phyloP scores from a whole-genome alignment of 2,329 filamentous ascomycete species.

The Periconia macrospinosa region DNA sequence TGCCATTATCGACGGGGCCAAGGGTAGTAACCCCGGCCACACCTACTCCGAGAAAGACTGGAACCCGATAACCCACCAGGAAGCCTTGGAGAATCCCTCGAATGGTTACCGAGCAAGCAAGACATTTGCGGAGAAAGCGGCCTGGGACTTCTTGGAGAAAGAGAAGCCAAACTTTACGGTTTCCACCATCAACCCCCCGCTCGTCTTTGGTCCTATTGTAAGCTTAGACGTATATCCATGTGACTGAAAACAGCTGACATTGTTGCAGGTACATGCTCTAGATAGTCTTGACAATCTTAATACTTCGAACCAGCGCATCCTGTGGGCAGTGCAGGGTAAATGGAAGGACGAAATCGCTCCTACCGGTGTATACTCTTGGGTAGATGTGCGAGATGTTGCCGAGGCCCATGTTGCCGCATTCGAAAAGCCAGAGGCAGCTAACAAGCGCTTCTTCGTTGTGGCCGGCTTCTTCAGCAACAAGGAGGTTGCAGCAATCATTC shows the following conservation, averaged over 20 bases:
- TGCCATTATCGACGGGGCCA: slow-evolving; percentile 61
- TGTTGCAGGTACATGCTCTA: slow-evolving; percentile 55
- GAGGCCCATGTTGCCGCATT: slow-evolving; percentile 64
- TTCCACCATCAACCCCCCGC: slow-evolving; percentile 53
- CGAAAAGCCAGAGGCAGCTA: slow-evolving; percentile 59
- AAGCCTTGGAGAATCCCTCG: slow-evolving; percentile 49
- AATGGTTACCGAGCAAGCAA: slow-evolving; percentile 59
- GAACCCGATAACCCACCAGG: slow-evolving; percentile 58
- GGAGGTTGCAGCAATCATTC: slow-evolving; percentile 59
- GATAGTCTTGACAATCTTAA: slow-evolving; percentile 67
- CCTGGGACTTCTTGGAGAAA: slow-evolving; percentile 56
- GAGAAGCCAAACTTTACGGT: slow-evolving; percentile 55
- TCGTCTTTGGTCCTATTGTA: slow-evolving; percentile 55
- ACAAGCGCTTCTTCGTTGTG: slow-evolving; percentile 64
- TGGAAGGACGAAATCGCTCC: slow-evolving; percentile 60
- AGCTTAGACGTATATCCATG: slow-evolving; percentile 7
- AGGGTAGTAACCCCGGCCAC: slow-evolving; percentile 53
- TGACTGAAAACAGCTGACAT: slow-evolving; percentile 10
- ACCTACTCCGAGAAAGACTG: slow-evolving; percentile 59
- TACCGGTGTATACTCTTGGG: slow-evolving; percentile 57
- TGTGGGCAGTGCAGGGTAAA: slow-evolving; percentile 65
- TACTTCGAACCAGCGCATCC: slow-evolving; percentile 70
- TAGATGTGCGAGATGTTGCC: slow-evolving; percentile 60
- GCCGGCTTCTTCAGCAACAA: slow-evolving; percentile 64
- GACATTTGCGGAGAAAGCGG: slow-evolving; percentile 61